Conservation (phyloP, 2,329 filamentous ascomycete species). For the Penicillium concentricum region DNA sequence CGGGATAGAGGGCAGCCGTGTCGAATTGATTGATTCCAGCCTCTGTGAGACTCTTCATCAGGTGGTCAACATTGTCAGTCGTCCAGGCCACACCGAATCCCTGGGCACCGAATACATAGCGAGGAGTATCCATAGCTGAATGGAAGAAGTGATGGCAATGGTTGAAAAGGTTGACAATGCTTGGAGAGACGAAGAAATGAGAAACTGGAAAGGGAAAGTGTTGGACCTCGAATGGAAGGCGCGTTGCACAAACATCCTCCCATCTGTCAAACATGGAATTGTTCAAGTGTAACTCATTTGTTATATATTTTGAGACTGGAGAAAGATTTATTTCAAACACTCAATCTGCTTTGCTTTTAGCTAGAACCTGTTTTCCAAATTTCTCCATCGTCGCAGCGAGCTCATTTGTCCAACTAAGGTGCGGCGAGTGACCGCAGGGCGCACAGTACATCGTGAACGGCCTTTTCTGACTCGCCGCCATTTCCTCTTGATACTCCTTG, state of each 20-base stretch:
- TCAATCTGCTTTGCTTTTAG: neutral
- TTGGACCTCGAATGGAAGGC: neutral
- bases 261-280: neutral
- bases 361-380: slow-evolving; percentile 15
- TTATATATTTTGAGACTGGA: too few relatives aligned
- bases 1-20: slow-evolving; percentile 4
- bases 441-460: slow-evolving; percentile 27
- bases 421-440: slow-evolving; percentile 32
- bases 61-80: neutral
- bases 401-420: slow-evolving; percentile 33
- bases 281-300: neutral
- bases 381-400: slow-evolving; percentile 23
- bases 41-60: neutral
- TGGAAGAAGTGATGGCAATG: neutral
- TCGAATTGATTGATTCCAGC: neutral
- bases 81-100: neutral
- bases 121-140: slow-evolving; percentile 1
- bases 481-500: slow-evolving; percentile 33
- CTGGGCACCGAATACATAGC: slow-evolving; percentile 2
- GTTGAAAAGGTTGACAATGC: neutral
- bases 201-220: neutral
- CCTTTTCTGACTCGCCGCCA: slow-evolving; percentile 27
- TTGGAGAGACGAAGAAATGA: neutral
- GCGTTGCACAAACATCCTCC: neutral
- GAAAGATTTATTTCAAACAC: neutral